phyloP scores from a whole-genome alignment of 1,284 basidiomycete species.

The Cutaneotrichosporon curvatum region DNA sequence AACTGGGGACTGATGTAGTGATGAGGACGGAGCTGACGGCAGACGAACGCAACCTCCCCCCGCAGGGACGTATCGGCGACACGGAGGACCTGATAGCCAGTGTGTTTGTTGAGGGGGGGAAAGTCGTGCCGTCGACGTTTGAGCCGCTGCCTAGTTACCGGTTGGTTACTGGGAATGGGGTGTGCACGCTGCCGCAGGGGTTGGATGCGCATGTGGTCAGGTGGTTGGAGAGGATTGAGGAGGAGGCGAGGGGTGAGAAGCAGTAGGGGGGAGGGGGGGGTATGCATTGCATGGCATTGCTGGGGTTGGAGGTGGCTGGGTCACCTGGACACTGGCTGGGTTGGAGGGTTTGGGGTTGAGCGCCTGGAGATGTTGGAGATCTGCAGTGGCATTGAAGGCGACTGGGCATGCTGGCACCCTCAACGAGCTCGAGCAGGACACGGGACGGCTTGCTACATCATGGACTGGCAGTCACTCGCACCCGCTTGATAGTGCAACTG shows the following conservation, averaged over 20 bases:
- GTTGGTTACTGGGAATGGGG: conserved; percentile 39
- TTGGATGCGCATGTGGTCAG: conserved; percentile 37
- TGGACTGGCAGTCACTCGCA: no score
- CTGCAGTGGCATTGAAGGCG: no score
- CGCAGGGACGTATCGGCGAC: conserved; percentile 44
- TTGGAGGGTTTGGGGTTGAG: no score
- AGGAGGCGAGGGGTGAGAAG: conserved; percentile 17
- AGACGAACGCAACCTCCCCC: conserved; percentile 43
- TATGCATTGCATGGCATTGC: no score
- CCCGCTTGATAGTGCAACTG: no score
- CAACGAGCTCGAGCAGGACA: no score
- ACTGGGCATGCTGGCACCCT: no score
- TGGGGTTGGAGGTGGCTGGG: no score
- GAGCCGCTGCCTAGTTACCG: conserved; percentile 41
- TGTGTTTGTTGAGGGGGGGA: conserved; percentile 42
- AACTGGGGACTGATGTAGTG: not conserved
- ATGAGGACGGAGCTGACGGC: conserved; percentile 4
- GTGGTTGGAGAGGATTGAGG: conserved; percentile 26
- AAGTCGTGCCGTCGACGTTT: conserved; percentile 39
- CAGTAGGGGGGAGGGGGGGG: not conserved
- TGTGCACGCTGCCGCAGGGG: conserved; percentile 34
- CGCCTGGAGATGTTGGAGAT: no score
- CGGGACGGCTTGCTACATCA: no score
- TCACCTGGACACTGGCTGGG: no score
- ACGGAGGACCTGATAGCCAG: conserved; percentile 45